Evolutionary conservation across 225 moss, liverwort and hornwort genomes (phyloP).

Genomic region (Climacium dendroides): DNA sequence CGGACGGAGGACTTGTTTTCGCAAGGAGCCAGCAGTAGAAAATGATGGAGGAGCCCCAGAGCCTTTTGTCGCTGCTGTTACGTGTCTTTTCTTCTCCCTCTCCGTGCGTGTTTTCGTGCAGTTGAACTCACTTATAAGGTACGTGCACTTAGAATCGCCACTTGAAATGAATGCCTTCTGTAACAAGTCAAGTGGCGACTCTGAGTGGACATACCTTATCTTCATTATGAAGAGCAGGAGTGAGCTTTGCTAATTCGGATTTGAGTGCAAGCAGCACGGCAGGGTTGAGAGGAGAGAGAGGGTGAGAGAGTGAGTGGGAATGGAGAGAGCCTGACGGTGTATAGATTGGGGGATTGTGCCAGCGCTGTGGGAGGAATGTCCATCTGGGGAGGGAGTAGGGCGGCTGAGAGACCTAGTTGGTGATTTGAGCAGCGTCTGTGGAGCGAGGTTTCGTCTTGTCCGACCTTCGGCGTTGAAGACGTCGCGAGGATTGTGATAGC

Average conservation of each 20-base stretch:
- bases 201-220: not conserved
- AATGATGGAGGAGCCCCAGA: not conserved
- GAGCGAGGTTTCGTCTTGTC: not conserved
- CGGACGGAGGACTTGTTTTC: not conserved
- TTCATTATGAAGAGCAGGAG: not conserved
- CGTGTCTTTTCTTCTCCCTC: not conserved
- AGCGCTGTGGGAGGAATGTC: not conserved
- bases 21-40: not conserved
- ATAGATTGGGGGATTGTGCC: not conserved
- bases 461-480: not conserved
- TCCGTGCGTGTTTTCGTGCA: not conserved
- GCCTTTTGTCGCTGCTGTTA: not conserved
- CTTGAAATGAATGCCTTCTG: not conserved
- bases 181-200: not conserved
- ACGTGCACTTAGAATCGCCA: not conserved
- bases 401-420: not conserved
- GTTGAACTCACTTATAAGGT: not conserved
- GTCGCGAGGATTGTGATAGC: not conserved
- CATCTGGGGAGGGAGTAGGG: not conserved
- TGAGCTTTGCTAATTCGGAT: not conserved
- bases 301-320: not conserved
- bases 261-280: not conserved
- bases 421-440: not conserved
- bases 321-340: not conserved
- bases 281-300: not conserved